These are phyloP conservation scores for Fusarium cicatricum DNA, from an alignment of 2,329 filamentous ascomycete genomes.

Conservation along the genomic window DNA sequence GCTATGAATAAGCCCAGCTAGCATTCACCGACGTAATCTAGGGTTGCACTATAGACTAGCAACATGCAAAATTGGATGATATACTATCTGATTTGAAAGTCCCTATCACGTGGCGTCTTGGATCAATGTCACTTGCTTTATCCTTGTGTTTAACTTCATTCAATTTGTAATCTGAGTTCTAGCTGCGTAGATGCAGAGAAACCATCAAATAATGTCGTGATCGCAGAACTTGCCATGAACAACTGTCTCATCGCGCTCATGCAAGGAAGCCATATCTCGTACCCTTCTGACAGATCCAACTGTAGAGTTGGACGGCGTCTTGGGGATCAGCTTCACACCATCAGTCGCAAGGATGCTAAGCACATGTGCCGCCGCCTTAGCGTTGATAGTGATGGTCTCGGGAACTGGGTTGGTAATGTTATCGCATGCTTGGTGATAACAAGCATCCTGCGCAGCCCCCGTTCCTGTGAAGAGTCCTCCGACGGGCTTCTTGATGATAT, in stretches of 20 bases:
- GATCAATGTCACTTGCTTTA: too few relatives aligned
- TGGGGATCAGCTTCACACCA: constrained; percentile 36
- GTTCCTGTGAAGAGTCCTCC: constrained; percentile 66
- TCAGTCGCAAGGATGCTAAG: constrained; percentile 36
- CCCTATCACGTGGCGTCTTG: too few relatives aligned
- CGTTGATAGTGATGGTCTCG: constrained; percentile 44
- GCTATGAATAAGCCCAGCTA: too few relatives aligned
- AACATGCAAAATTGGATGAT: too few relatives aligned
- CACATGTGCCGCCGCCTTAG: constrained; percentile 58
- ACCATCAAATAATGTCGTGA: constrained; percentile 37
- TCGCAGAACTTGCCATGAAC: constrained; percentile 35
- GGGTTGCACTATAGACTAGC: too few relatives aligned
- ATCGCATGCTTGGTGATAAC: constrained; percentile 50
- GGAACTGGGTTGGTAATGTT: constrained; percentile 49
- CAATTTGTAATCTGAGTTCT: too few relatives aligned
- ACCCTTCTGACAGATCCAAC: constrained; percentile 26
- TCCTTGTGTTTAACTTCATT: too few relatives aligned
- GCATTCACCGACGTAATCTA: too few relatives aligned
- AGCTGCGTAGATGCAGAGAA: too few relatives aligned
- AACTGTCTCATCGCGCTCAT: constrained; percentile 26
- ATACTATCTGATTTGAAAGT: too few relatives aligned
- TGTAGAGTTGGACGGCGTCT: constrained; percentile 31
- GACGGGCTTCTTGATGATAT: constrained; percentile 60
- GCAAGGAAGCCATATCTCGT: constrained; percentile 29
- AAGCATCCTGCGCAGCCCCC: constrained; percentile 37